Conservation (phyloP, 2,329 filamentous ascomycete species). For the Rutstroemia sp. region DNA sequence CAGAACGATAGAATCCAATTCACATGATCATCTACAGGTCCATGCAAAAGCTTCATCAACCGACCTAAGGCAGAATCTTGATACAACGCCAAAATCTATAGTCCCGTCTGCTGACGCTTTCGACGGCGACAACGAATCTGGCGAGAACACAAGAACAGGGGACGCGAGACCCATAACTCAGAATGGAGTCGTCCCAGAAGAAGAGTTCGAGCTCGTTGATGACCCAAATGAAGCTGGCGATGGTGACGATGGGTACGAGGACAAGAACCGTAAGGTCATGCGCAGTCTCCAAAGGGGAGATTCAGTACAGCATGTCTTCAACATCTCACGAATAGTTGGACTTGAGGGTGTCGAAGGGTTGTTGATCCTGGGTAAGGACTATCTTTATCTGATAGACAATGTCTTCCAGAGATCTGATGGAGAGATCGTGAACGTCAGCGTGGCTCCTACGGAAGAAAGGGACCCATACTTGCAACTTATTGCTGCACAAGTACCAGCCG, state of each 20-base stretch:
- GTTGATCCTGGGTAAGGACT: slow-evolving; percentile 85
- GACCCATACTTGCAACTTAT: slow-evolving; percentile 96
- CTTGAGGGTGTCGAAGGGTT: slow-evolving; percentile 91
- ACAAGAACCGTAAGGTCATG: slow-evolving; percentile 98
- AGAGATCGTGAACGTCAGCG: slow-evolving; percentile 94
- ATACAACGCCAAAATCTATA: slow-evolving; percentile 11
- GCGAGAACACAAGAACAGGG: slow-evolving; percentile 11
- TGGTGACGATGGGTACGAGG: slow-evolving; percentile 71
- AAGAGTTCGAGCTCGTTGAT: slow-evolving; percentile 93
- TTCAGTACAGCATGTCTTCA: slow-evolving; percentile 87
- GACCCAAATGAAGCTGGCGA: slow-evolving; percentile 85
- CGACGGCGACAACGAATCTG: slow-evolving; percentile 10
- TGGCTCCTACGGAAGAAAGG: slow-evolving; percentile 84
- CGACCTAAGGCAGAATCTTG: slow-evolving; percentile 6
- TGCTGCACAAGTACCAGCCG: slow-evolving; percentile 56
- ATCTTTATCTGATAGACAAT: slow-evolving; percentile 90
- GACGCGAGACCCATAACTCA: slow-evolving; percentile 13
- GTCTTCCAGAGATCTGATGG: slow-evolving; percentile 93
- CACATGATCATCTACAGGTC: slow-evolving; percentile 31
- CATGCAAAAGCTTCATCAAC: slow-evolving; percentile 21
- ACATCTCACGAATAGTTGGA: slow-evolving; percentile 88
- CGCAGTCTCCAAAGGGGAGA: slow-evolving; percentile 84
- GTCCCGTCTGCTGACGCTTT: slow-evolving; percentile 8
- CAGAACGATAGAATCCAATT: slow-evolving; percentile 43
- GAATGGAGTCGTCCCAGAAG: slow-evolving; percentile 47